Evolutionary conservation across 805 yeast species (phyloP), one percentile per base, ranked within the genome.

Genomic region (Pichia phayaonensis): DNA sequence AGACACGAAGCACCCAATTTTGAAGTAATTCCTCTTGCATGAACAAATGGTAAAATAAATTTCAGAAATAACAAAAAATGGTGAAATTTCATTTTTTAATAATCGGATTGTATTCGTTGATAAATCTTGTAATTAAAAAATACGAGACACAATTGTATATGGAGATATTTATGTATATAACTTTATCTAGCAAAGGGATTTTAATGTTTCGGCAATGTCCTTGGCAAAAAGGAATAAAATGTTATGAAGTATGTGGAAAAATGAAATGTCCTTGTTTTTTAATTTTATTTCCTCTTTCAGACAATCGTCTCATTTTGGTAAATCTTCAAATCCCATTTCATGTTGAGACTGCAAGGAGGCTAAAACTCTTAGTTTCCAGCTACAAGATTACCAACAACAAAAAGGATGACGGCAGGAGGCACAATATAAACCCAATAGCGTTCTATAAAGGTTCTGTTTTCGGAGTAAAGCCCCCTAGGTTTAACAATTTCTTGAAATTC

Each of bases 361-460:
- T 40, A 15, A n/a, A n/a, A n/a, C n/a, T n/a, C n/a, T 26, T 4
- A 26, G 29, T 41, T 18, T 18, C 39, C 43, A 13, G 8, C 38
- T 20, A 23, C 43, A 7, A 36, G 8, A 18, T 42, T 45, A 3
- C 43, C 56, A 22, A 60, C 43, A 21, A 72, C 21, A 56, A 69
- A 51, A 50, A 74, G 49, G 39, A 77, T 53, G 12, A 79, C 45
- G 22, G 76, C 54, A 15, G 78, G 77, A 2, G 81, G 79, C 8
- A 78, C 78, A 24, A 81, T 67, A 61, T 76, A 80, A 72, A 78
- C 70, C 86, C 86, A 81, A 64, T 81, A 75, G 61, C 75, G 75
- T 60, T 80, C 84, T 18, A 81, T 65, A 64, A 79, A 80, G 6
- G 82, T 73, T 47, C 68, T 64, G 31, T 67, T 66, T 8, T 43